Evolutionary conservation across 2,329 filamentous ascomycete genomes (phyloP), one percentile per base, ranked within the genome.

Genomic region (Diaporthe sp.): DNA sequence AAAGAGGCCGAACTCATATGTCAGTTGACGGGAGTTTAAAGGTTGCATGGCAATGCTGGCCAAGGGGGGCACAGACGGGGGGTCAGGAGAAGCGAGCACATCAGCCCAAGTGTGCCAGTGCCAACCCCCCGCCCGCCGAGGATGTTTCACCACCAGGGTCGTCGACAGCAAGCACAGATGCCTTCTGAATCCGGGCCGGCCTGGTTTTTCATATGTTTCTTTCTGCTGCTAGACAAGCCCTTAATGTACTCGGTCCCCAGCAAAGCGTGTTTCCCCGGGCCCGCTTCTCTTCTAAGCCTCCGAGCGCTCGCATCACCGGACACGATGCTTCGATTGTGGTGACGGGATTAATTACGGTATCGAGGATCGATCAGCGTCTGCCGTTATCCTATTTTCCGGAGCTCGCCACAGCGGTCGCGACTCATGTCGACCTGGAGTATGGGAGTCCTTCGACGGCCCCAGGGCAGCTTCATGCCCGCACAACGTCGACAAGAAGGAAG

Each of bases 321-420:
- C 65, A 68, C 65, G 65, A 68, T 68, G 65, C 65, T 68, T 68
- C 65, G 46, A 53, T 53, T 68, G 65, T 53, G 65, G 65, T 68
- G 46, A 68, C 65, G 34, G 46, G 65, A 17, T 51, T 39, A 39
- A 68, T 53, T 17, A 51, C 46, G 46, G 46, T 39, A 68, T 53
- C 31, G 31, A 53, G 65, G 31, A 53, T 68, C 49, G 34, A 53
- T 39, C 46, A 53, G 65, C 46, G 22, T 39, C 31, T 28, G 46
- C 46, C 44, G 65, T 53, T n/a, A 34, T 25, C 39, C 4, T 39
- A 39, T 13, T 17, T 15, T 53, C 46, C 46, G 10, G 46, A 25
- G 31, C 31, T 68, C 65, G 28, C 34, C 65, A 68, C 6, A 53
- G 22, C 15, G 19, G 46, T 53, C 46, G 46, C 65, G 46, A 53